Conservation (phyloP, 164 flowering plant genomes). For the Sedum album region DNA sequence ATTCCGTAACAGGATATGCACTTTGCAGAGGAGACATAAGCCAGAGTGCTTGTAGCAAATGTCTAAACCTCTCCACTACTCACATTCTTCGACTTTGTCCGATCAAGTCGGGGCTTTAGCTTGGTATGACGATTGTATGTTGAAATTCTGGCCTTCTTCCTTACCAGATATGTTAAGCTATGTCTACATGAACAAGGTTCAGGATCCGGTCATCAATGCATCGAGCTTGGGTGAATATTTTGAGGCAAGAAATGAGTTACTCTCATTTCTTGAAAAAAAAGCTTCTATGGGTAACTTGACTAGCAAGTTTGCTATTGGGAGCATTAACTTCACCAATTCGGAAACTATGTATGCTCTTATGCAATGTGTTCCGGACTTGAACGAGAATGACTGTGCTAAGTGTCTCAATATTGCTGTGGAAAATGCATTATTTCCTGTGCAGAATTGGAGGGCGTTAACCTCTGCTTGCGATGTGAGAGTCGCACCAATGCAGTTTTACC, state of each 20-base stretch:
- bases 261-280: background rate
- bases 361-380: background rate
- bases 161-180: background rate
- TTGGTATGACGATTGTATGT: constrained; percentile 25
- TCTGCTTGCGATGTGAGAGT: background rate
- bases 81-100: background rate
- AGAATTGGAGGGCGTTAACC: background rate
- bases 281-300: background rate
- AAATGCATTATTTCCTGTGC: background rate
- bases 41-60: background rate
- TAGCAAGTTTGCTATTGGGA: background rate
- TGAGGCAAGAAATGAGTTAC: background rate
- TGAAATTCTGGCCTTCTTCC: constrained; percentile 17
- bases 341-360: background rate
- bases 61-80: background rate
- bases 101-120: background rate
- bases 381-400: background rate
- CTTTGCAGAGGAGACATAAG: background rate
- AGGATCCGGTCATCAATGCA: background rate
- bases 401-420: background rate
- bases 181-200: background rate
- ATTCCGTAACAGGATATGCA: background rate
- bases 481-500: background rate
- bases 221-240: background rate
- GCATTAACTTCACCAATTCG: background rate